Base-by-base conservation (phyloP, 306 rosid species). In the Phaseolus lunatus region DNA sequence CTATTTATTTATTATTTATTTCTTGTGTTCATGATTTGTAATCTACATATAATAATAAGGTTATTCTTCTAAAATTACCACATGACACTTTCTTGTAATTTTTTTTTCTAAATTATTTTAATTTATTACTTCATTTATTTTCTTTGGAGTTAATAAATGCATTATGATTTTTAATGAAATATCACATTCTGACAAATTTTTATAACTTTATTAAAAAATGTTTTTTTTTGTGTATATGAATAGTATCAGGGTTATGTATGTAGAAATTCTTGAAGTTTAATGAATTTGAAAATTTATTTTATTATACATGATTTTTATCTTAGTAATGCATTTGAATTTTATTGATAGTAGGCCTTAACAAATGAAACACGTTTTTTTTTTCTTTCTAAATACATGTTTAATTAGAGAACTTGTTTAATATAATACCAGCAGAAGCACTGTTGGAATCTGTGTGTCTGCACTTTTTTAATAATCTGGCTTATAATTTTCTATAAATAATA, bases 1-100 rank as follows among this genome's bases (percentile, higher is more conserved):
- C 67, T 61, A 61, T 61, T 29, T 27, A 27, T 27, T 61, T 16
- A 27, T 67, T 52, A 16, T 48, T 59, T 57, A 19, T 48, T 52
- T 72, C 70, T 62, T n/a, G 26, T 22, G 26, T 76, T 52, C 24
- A 35, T 74, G n/a, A 23, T 35, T 75, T 81, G 7, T 63, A 41
- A 59, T 19, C 67, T 29, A 61, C 0, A 3, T 29, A 15, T 61
- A 61, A 61, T 15, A 16, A 20, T 29, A 7, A 15, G 16, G 41
- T 27, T 59, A 1, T 27, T 27, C 12, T 15, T 29, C 14, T 15
- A 61, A 31, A 61, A 8, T 29, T 61, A 61, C 7, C 44, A 15
- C 43, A 7, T 29, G 22, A 2, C 4, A 59, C 3, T 27, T 24
- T 27, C 39, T 58, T 23, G 16, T 59, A 59, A 27, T 15, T 59